Evolutionary conservation across 2,329 filamentous ascomycete species (phyloP).

Genomic region (Ophiostoma tasmaniense): DNA sequence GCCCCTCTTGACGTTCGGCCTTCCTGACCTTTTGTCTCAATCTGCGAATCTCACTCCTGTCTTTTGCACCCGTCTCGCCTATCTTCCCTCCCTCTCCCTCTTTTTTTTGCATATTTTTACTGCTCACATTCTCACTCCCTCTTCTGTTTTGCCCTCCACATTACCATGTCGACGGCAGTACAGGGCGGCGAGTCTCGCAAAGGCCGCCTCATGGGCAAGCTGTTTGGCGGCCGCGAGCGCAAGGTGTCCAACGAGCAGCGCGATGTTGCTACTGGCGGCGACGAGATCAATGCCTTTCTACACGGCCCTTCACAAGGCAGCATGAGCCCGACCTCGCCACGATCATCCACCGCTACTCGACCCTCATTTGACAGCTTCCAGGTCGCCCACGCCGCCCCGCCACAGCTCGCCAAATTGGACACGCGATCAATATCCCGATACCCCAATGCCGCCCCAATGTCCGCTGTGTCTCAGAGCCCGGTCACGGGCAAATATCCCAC

Average conservation of each 20-base stretch:
- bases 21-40: background rate
- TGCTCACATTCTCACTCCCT: background rate
- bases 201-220: constrained; percentile 55
- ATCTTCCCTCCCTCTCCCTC: background rate
- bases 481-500: constrained; percentile 21
- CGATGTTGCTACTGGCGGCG: constrained; percentile 24
- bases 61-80: background rate
- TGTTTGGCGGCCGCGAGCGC: constrained; percentile 41
- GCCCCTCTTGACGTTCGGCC: background rate
- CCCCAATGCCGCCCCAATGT: constrained; percentile 43
- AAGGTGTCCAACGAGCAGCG: constrained; percentile 31
- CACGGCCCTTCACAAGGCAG: constrained; percentile 35
- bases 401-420: constrained; percentile 44
- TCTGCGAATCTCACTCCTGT: background rate
- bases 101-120: background rate
- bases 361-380: constrained; percentile 47
- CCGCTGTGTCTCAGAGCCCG: constrained; percentile 36
- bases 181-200: constrained; percentile 28
- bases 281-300: constrained; percentile 49
- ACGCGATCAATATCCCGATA: constrained; percentile 48
- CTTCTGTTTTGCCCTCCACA: background rate
- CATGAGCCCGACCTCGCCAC: constrained; percentile 7
- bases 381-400: constrained; percentile 43
- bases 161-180: background rate
- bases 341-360: constrained; percentile 4